These are phyloP conservation scores for Hanseniaspora hatyaiensis DNA, from an alignment of 805 yeast species.

Conservation along the genomic window DNA sequence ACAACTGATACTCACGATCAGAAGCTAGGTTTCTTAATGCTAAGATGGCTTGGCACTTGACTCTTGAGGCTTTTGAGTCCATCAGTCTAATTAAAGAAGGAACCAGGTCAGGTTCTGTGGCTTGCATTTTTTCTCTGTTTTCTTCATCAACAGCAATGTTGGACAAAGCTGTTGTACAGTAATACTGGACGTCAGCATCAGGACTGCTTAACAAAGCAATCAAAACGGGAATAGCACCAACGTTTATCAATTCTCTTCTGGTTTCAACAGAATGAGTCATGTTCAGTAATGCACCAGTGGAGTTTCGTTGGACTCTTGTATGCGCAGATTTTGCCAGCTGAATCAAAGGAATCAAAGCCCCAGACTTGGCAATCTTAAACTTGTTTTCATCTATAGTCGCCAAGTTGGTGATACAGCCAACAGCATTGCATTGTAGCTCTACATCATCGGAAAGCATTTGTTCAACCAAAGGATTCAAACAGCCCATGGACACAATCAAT, in stretches of 20 bases:
- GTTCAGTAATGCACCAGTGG: constrained; percentile 93
- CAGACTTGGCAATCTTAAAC: constrained; percentile 88
- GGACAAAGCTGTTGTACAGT: constrained; percentile 93
- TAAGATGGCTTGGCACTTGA: constrained; percentile 95
- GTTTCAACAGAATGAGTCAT: constrained; percentile 98
- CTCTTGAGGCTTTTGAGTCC: constrained; percentile 89
- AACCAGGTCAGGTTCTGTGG: constrained; percentile 87
- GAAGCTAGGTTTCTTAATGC: constrained; percentile 93
- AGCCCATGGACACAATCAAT: constrained; percentile 95
- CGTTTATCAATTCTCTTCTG: constrained; percentile 89
- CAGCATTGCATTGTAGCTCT: constrained; percentile 98
- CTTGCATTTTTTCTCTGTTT: constrained; percentile 76
- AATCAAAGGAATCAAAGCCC: constrained; percentile 89
- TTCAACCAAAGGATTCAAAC: constrained; percentile 86
- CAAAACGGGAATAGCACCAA: constrained; percentile 95
- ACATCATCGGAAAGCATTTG: constrained; percentile 96
- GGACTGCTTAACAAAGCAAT: constrained; percentile 73
- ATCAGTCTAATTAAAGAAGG: constrained; percentile 75
- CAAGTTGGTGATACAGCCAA: constrained; percentile 93
- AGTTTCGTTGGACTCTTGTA: constrained; percentile 92
- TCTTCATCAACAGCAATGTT: constrained; percentile 94
- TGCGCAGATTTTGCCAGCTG: constrained; percentile 89
- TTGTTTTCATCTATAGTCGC: constrained; percentile 97
- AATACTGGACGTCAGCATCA: constrained; percentile 95
- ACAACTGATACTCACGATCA: constrained; percentile 90